Evolutionary conservation across 2,329 filamentous ascomycete genomes (phyloP), one percentile per base, ranked within the genome.

Genomic region (Tolypocladium tropicale): DNA sequence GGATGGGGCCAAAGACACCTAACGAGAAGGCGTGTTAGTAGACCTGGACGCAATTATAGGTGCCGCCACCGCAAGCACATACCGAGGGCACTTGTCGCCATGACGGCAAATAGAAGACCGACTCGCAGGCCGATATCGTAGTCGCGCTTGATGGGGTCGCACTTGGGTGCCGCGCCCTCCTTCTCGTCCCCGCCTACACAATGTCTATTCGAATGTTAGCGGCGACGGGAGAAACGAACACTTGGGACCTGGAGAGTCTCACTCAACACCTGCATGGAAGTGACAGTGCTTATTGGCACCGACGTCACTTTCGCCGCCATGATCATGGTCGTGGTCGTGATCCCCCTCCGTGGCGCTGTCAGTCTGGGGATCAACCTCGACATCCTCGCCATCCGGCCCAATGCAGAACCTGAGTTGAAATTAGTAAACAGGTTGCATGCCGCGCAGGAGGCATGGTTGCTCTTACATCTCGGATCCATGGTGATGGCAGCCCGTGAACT

Each of bases 181-280:
- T 70, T 70, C 56, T 76, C 76, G 12, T 70, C 72, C 16, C 67
- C 73, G 9, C 78, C 76, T 14, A 80, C 77, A 60, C 85, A 89
- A 62, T 88, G 81, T 59, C 78, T 77, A 7, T 54, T 30, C 12
- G 34, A 6, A 7, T 4, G 10, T 30, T 11, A 41, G 39, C 4
- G 23, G 21, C 34, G 48, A 21, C 37, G 3, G 30, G 23, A 4
- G 2, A 5, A n/a, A 6, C 5, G 4, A 4, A 3, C 28, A 9
- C 12, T 18, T 25, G 25, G 10, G 10, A 9, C 28, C 6, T 12
- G 37, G 12, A n/a, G 28, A n/a, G 32, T 56, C 83, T 70, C 73
- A 88, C 85, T 89, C 84, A 25, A 90, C 83, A 39, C 86, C 86
- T 11, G 86, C 86, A 62, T 91, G 87, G 68, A 86, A 89, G 65